Base-by-base conservation (phyloP, 2,329 filamentous ascomycete genomes). In the Xylariaceae sp. region DNA sequence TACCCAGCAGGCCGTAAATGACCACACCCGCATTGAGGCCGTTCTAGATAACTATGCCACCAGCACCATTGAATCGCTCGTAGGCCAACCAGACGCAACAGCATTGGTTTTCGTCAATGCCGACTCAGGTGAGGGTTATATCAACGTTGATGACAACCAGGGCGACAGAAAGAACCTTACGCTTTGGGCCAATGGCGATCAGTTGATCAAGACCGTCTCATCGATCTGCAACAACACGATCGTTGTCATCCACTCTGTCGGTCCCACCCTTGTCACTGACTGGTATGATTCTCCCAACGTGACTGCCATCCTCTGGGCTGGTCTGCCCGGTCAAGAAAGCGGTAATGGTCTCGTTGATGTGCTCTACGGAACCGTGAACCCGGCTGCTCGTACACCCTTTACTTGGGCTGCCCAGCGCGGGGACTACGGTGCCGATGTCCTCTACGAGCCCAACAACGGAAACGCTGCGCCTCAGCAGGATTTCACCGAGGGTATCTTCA, bases 131-230 rank as follows among this genome's bases (percentile, higher is more conserved):
- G 94, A 97, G 72, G 91, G 89, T 5, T 96, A 83, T 73, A 90
- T 97, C 65, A 79, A 74, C 26, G 81, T 95, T 1, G 92, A 92
- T 58, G 87, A 83, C 50, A 96, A 96, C 68, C 76, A 79, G 55
- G 94, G 94, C 54, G 92, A 97, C 70, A 86, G 94, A 49, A 91
- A 92, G 65, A 96, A 99, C 72, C 77, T 99, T 36, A 96, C 91
- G 0, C 77, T 96, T 0, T 97, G 92, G 92, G 79, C 86, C 56
- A 80, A 85, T 54, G 92, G 89, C 39, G 90, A 97, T 49, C 78
- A 80, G 0, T 74, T 97, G 51, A 88, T 97, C 72, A 80, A 87
- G 71, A 90, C 87, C 45, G 89, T 96, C 10, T 85, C 89, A 0
- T 78, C 84, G 7, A 68, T 84, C 57, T 92, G 87, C 77, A 84